Conservation (phyloP, 2,329 filamentous ascomycete genomes). For the Blastomyces gilchristii region DNA sequence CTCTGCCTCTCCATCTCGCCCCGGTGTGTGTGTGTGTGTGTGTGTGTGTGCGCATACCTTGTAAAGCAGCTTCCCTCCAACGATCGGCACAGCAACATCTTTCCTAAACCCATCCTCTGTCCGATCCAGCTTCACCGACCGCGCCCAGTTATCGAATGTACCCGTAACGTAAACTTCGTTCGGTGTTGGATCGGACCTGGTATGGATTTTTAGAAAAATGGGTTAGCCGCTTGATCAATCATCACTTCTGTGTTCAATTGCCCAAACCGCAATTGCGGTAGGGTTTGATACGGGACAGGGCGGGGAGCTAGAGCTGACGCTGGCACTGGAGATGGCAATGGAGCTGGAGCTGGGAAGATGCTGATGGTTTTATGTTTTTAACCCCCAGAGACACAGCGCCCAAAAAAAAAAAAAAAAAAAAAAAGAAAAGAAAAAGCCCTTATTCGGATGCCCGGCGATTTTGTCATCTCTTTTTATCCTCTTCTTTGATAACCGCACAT, state of each 20-base stretch:
- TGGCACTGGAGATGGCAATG: too few relatives aligned
- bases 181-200: slow-evolving; percentile 67
- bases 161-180: slow-evolving; percentile 87
- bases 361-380: too few relatives aligned
- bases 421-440: too few relatives aligned
- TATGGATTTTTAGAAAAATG: slow-evolving; percentile 5
- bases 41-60: slow-evolving; percentile 55
- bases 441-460: too few relatives aligned
- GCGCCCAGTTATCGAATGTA: slow-evolving; percentile 89
- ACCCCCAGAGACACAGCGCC: too few relatives aligned
- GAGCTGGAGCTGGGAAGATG: too few relatives aligned
- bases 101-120: slow-evolving; percentile 65
- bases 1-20: background rate
- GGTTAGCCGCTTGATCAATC: background rate
- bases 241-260: background rate
- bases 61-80: slow-evolving; percentile 71
- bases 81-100: slow-evolving; percentile 59
- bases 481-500: too few relatives aligned
- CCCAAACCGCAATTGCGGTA: background rate
- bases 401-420: too few relatives aligned
- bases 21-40: background rate
- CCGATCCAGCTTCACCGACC: slow-evolving; percentile 74
- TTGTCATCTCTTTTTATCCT: too few relatives aligned
- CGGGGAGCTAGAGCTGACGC: background rate
- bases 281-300: background rate